Conservation (phyloP, 2,329 filamentous ascomycete genomes). For the Exophiala sp. region DNA sequence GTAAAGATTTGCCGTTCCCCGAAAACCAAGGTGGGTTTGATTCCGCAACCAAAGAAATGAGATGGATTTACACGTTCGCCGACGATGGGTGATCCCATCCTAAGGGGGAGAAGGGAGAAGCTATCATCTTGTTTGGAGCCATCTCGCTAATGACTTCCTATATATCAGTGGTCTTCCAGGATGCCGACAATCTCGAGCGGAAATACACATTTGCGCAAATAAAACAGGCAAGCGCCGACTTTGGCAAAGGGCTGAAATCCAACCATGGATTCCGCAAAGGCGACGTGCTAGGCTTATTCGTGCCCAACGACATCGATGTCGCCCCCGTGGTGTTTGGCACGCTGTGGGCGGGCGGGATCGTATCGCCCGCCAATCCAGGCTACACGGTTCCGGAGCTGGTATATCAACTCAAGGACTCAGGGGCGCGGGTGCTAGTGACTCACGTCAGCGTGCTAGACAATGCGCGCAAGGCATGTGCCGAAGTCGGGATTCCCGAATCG, state of each 20-base stretch:
- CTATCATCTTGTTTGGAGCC: not conserved
- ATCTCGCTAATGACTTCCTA: not conserved
- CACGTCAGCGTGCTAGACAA: conserved; percentile 60
- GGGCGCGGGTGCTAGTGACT: conserved; percentile 68
- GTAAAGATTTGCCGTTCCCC: conserved; percentile 57
- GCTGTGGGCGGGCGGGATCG: conserved; percentile 73
- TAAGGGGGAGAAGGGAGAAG: too few relatives aligned
- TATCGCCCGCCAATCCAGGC: conserved; percentile 81
- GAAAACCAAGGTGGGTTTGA: conserved; percentile 63
- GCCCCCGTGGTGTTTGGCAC: conserved; percentile 70
- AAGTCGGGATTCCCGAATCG: conserved; percentile 64
- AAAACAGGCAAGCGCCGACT: conserved; percentile 61
- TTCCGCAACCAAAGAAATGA: too few relatives aligned
- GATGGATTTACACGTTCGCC: not conserved
- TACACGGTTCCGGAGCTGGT: conserved; percentile 80
- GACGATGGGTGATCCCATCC: too few relatives aligned
- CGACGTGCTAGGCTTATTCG: conserved; percentile 75
- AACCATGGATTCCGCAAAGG: conserved; percentile 73
- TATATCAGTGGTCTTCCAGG: conserved; percentile 66
- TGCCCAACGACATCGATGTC: conserved; percentile 80
- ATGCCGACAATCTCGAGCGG: conserved; percentile 59
- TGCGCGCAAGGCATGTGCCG: conserved; percentile 61
- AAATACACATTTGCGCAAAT: conserved; percentile 66
- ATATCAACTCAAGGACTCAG: conserved; percentile 74
- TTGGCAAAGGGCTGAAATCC: conserved; percentile 71